Conservation (phyloP, 768 basidiomycete species). For the Kwoniella pini region DNA sequence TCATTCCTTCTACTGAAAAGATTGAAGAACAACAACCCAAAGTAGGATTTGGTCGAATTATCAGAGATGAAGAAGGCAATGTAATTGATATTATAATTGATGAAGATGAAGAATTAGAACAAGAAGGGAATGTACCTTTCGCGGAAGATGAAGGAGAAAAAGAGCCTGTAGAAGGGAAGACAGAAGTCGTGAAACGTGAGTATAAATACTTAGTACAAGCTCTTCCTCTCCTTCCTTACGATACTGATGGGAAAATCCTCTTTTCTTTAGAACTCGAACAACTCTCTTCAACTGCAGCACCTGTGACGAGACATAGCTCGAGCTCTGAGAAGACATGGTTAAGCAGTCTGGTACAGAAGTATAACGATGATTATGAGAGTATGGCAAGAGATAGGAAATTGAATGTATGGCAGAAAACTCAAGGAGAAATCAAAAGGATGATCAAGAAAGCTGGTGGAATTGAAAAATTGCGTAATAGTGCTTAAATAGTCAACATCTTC, state of each 20-base stretch:
- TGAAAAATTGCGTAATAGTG: conserved; percentile 30
- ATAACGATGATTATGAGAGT: conserved; percentile 69
- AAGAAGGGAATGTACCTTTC: conserved; percentile 30
- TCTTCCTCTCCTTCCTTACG: too few species aligned
- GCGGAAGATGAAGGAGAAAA: conserved; percentile 29
- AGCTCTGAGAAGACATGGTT: conserved; percentile 70
- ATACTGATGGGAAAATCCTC: not conserved
- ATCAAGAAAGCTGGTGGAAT: conserved; percentile 52
- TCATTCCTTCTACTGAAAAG: conserved; percentile 20
- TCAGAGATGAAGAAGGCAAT: conserved; percentile 76
- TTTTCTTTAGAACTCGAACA: conserved; percentile 62
- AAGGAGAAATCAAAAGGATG: conserved; percentile 64
- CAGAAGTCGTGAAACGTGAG: conserved; percentile 58
- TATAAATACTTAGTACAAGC: too few species aligned
- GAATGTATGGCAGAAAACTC: conserved; percentile 82
- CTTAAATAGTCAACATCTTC: not conserved
- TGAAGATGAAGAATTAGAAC: conserved; percentile 58
- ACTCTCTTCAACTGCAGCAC: conserved; percentile 59
- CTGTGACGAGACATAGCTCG: conserved; percentile 66
- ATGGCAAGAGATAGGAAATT: conserved; percentile 80
- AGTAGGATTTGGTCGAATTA: conserved; percentile 72
- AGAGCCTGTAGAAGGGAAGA: conserved; percentile 50
- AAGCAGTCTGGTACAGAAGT: conserved; percentile 64
- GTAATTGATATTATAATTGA: conserved; percentile 69
- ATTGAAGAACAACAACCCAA: conserved; percentile 43